phyloP scores from a whole-genome alignment of 768 basidiomycete species.

The Kwoniella bestiolae region DNA sequence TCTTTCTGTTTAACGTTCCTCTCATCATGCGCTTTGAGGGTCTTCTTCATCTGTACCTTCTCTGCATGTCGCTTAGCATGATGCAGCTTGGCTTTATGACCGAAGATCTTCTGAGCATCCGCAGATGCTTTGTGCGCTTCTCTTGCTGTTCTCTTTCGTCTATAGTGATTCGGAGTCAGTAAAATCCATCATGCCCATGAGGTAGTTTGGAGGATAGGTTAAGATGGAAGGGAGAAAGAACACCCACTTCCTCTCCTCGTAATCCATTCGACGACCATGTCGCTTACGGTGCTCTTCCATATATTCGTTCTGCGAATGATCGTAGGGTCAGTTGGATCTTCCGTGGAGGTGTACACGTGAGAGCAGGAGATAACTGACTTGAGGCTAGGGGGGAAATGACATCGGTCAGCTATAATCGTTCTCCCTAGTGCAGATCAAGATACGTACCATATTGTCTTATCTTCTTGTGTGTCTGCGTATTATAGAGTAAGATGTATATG shows the following conservation, averaged over 20 bases:
- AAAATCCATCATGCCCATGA: conserved; percentile 64
- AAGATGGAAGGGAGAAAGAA: no score
- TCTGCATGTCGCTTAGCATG: conserved; percentile 95
- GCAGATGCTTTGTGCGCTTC: conserved; percentile 68
- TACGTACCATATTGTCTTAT: conserved; percentile 38
- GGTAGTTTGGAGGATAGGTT: no score
- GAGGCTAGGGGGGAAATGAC: conserved; percentile 31
- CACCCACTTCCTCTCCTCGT: conserved; percentile 66
- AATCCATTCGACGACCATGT: conserved; percentile 92
- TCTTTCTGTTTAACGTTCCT: conserved; percentile 96
- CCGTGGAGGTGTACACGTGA: not conserved
- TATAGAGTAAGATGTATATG: not conserved
- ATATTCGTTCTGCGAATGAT: conserved; percentile 81
- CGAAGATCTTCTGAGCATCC: conserved; percentile 89
- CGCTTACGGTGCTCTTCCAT: conserved; percentile 98
- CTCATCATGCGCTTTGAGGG: conserved; percentile 99
- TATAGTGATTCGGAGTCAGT: conserved; percentile 21
- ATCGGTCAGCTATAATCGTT: conserved; percentile 11
- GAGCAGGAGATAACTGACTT: conserved; percentile 32
- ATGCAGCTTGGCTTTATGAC: conserved; percentile 95
- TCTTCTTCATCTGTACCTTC: conserved; percentile 98
- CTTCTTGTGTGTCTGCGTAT: not conserved
- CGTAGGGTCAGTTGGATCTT: conserved; percentile 8
- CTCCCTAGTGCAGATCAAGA: not conserved
- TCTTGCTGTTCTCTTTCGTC: conserved; percentile 60